Conservation (phyloP, 176 grass and related monocot species). For the Saccharum spontaneum region DNA sequence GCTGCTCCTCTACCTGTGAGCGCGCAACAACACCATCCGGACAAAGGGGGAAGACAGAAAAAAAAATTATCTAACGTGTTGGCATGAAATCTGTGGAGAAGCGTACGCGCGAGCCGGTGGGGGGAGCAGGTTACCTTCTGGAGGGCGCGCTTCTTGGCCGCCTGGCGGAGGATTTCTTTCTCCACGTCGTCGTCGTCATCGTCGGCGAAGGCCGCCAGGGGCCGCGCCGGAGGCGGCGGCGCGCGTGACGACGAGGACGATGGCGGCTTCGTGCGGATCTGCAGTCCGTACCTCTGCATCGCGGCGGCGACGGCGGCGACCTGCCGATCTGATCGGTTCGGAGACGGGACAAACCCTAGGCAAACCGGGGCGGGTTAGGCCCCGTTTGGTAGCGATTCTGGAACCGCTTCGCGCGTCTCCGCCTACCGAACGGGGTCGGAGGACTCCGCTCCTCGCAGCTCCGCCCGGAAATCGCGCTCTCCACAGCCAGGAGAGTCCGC, state of each 20-base stretch:
- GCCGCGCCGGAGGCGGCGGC: conserved; percentile 39
- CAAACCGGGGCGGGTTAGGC: background rate
- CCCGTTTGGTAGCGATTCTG: too few species aligned
- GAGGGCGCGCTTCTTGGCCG: conserved; percentile 66
- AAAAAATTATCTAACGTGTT: background rate
- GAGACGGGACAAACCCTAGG: conserved; percentile 38
- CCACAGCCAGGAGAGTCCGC: too few species aligned
- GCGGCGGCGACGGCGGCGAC: background rate
- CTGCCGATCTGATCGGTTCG: background rate
- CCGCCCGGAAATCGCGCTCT: too few species aligned
- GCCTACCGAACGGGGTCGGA: too few species aligned
- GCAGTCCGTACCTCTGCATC: conserved; percentile 91
- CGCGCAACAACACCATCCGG: background rate
- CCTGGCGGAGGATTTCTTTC: conserved; percentile 83
- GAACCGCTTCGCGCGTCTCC: too few species aligned
- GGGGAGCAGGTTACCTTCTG: conserved; percentile 55
- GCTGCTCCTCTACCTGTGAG: conserved; percentile 77
- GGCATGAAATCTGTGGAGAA: background rate
- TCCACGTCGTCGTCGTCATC: conserved; percentile 82
- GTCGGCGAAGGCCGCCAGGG: conserved; percentile 63
- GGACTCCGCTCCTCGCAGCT: too few species aligned
- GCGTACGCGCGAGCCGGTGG: background rate
- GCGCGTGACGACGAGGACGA: conserved; percentile 50
- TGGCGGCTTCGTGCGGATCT: conserved; percentile 58
- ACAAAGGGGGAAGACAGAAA: background rate